Evolutionary conservation across 192 early-diverging fungal species (phyloP), one percentile per base, ranked within the genome.

Genomic region (Diversispora eburnea): DNA sequence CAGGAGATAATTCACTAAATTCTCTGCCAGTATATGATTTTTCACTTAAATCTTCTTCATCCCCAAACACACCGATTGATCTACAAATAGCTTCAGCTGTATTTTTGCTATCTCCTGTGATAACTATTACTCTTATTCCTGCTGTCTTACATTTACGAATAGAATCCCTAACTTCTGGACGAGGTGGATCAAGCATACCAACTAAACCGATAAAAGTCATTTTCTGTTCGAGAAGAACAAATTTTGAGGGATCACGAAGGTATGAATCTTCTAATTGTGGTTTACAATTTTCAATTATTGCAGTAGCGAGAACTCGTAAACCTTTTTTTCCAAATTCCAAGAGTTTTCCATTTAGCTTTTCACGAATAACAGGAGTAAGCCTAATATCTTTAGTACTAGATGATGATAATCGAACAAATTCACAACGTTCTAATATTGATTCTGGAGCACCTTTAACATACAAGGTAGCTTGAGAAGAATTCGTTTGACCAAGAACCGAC

Each of bases 401-500:
- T 15, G 80, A 77, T 46, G 83, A 80, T 19, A 88, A 58, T 48
- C 86, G 78, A 64, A 94, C 82, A 63, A 58, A 76, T 4, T 84
- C 80, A 83, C 96, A 98, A 54, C 96, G 87, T 71, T 95, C 95
- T 42, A 99, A 83, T 57, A 99, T 84, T 66, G 82, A 82, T 83
- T 99, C 97, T 39, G 95, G 95, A 20, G 97, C 97, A 67, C 97
- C 97, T 82, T 99, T 99, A 60, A 97, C 94, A 77, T 92, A 85
- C 65, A 99, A 85, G 25, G 82, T 77, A 45, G 78, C 63, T 45
- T 77, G 62, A 8, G 68, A 20, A 25, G 73, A 70, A 55, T 49
- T 42, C 45, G 52, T 69, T 63, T 77, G 45, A n/a, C 95, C 91
- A 39, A 98, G 74, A 12, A 98, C 94, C 20, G 92, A 93, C 98